phyloP scores from a whole-genome alignment of 768 basidiomycete species.

The Collybia mongolica region DNA sequence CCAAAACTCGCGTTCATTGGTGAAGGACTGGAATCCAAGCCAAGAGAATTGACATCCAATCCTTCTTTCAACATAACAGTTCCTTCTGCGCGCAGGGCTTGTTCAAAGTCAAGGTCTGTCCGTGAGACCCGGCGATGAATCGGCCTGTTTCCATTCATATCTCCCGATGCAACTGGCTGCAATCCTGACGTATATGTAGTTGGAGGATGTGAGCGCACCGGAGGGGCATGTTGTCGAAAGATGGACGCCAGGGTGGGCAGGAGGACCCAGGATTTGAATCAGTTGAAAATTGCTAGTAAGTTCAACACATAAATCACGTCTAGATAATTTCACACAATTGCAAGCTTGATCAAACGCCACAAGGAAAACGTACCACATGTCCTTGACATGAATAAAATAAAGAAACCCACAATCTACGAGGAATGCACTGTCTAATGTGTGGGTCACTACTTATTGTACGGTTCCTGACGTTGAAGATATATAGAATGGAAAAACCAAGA shows the following conservation, averaged over 20 bases:
- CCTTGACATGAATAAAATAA: constrained; percentile 12
- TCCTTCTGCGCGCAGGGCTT: constrained; percentile 62
- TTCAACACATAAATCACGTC: background rate
- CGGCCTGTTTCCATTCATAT: constrained; percentile 34
- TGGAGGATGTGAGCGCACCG: constrained; percentile 39
- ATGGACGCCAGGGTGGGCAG: constrained; percentile 63
- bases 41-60: constrained; percentile 66
- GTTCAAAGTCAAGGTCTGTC: constrained; percentile 81
- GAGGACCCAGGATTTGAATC: constrained; percentile 8
- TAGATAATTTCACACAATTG: background rate
- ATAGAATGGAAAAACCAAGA: background rate
- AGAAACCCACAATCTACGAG: constrained; percentile 11
- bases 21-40: constrained; percentile 45
- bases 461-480: constrained; percentile 3
- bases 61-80: constrained; percentile 74
- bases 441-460: constrained; percentile 1
- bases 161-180: constrained; percentile 56
- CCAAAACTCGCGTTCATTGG: constrained; percentile 37
- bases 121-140: constrained; percentile 62
- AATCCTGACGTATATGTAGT: constrained; percentile 50
- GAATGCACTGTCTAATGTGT: constrained; percentile 1
- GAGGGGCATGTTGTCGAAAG: constrained; percentile 51
- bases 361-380: background rate
- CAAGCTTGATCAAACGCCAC: background rate
- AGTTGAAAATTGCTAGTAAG: constrained; percentile 10